Evolutionary conservation across 306 rosid genomes (phyloP).

Genomic region (Prunus mume): DNA sequence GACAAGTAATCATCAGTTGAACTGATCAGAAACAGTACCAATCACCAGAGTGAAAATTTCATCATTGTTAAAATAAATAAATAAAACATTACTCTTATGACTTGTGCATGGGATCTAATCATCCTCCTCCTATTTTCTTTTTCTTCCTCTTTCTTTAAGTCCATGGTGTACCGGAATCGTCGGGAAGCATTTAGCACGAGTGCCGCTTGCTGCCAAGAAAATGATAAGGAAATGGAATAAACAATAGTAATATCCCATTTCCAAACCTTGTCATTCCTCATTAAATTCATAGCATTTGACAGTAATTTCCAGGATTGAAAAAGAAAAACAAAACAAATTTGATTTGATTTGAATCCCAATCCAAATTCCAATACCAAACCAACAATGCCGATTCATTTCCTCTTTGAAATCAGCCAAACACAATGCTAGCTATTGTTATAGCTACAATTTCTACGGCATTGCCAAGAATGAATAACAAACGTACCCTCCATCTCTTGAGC

Average conservation of each 20-base stretch:
- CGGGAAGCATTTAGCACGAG: slow-evolving; percentile 86
- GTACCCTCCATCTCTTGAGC: slow-evolving; percentile 80
- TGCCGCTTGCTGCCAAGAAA: slow-evolving; percentile 73
- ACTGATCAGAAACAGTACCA: not conserved
- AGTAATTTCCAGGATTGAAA: not conserved
- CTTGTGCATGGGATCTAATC: slow-evolving; percentile 96
- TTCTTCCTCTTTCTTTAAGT: slow-evolving; percentile 74
- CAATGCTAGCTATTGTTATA: not conserved
- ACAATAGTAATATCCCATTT: not conserved
- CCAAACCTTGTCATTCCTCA: not conserved
- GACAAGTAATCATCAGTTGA: slow-evolving; percentile 37
- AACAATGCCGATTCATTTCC: not conserved
- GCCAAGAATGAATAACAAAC: not conserved
- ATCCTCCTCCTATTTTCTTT: slow-evolving; percentile 62
- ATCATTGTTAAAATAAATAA: slow-evolving; percentile 2
- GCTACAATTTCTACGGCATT: not conserved
- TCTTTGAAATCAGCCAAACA: not conserved
- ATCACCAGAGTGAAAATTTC: slow-evolving; percentile 9
- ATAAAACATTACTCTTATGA: slow-evolving; percentile 64
- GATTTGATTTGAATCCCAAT: not conserved
- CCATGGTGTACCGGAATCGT: slow-evolving; percentile 86
- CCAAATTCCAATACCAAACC: not conserved
- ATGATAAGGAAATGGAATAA: not conserved
- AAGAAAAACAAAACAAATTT: too few species aligned
- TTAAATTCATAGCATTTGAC: not conserved